Base-by-base conservation (phyloP, 2,329 filamentous ascomycete genomes). In the Laburnicola sp. region DNA sequence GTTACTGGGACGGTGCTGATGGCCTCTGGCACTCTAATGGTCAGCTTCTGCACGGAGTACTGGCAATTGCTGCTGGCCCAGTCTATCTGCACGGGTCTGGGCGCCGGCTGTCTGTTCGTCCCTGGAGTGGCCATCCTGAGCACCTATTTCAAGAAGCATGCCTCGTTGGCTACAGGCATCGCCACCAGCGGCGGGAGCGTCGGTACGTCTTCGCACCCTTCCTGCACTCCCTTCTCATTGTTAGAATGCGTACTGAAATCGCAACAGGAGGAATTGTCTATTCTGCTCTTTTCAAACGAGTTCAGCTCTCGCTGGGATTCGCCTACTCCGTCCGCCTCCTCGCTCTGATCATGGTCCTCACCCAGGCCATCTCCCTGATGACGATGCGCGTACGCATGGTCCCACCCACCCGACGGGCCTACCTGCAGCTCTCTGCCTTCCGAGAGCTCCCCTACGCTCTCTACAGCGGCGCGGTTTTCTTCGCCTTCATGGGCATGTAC, bases 251-350 rank as follows among this genome's bases (percentile, higher is more conserved):
- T 6, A 36, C 34, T 36, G 11, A 36, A 16, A 16, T 16, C 16
- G 16, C 16, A 16, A 16, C 16, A 16, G 16, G 16, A 16, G 38
- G 9, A 11, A 27, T 41, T n/a, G 23, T 31, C 39, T 42, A 42
- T 21, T 16, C 39, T 16, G 16, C 27, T 27, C 22, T 41, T 10
- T 41, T 41, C 38, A 25, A 41, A 11, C 38, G 22, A 10, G 22
- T 22, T 27, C 11, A 41, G 25, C 22, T 25, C 8, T 26, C 22
- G 22, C 67, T 86, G 3, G 84, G 84, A 0, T 86, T 85, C 60
- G 75, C 75, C 0, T 86, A 83, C 82, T 83, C 84, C 0, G 76
- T 85, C 31, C 74, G 83, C 0, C 77, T 78, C 0, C 73, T 85
- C 39, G 84, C 80, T 0, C 77, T 87, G 44, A 74, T 86, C 31